Base-by-base conservation (phyloP, 805 yeast genomes). In the Candida koratica region DNA sequence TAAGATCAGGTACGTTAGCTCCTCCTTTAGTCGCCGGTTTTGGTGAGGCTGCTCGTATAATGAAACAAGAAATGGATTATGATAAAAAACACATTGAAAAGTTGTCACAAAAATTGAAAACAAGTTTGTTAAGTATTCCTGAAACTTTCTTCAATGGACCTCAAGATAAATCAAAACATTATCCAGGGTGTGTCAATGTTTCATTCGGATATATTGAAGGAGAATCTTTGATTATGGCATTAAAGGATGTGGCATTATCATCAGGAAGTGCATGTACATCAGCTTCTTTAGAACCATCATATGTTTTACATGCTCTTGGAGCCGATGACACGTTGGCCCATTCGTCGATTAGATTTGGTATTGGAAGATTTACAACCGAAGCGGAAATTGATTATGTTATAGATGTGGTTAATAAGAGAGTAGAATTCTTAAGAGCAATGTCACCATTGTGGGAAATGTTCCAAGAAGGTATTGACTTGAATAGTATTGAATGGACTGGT, bases 381-480 rank as follows among this genome's bases (percentile, higher is more conserved):
- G 95, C 78, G 34, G 98, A 93, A 64, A 77, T 93, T 36, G 97
- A 93, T 57, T 93, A 89, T 56, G 98, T 93, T 32, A 73, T 93
- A 46, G 70, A 82, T 41, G 96, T 96, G 10, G 86, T 93, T 40
- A 71, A 77, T 38, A 89, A 86, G 58, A 79, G 97, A 62, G 97
- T 93, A 37, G 81, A 80, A 45, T 87, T 87, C 64, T 74, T 93
- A 57, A 79, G 98, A 64, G 90, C 88, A 55, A 72, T 93, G 64
- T 80, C 93, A 39, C 98, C 98, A 32, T 71, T 93, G 52, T 93
- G 97, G 97, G 98, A 93, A 68, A 89, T 93, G 97, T 96, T 87
- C 39, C 96, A 93, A 64, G 97, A 93, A 48, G 98, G 98, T 48
- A 90, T 93, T 53, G 98, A 93, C 57, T 71, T 93, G 59, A 76